phyloP scores from a whole-genome alignment of 495 filamentous ascomycete genomes.

The Hypoxylon subgilvum region DNA sequence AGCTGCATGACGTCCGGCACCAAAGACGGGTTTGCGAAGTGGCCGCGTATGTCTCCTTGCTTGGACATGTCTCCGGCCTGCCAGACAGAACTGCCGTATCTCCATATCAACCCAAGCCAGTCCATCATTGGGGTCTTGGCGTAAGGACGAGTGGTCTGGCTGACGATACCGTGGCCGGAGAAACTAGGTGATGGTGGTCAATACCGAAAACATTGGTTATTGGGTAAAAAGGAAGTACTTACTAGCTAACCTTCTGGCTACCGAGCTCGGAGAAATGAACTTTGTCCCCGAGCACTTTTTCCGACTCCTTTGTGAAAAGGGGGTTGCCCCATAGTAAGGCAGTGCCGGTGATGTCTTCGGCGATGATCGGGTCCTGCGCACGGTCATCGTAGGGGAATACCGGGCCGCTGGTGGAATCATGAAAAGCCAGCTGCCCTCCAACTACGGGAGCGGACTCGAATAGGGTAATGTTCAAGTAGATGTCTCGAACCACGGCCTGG shows the following conservation, averaged over 20 bases:
- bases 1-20: slow-evolving; percentile 17
- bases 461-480: slow-evolving; percentile 33
- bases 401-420: slow-evolving; percentile 10
- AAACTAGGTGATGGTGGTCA: slow-evolving; percentile 23
- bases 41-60: slow-evolving; percentile 20
- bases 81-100: slow-evolving; percentile 33
- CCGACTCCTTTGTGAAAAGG: slow-evolving; percentile 33
- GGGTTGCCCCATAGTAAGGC: slow-evolving; percentile 34
- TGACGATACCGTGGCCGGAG: slow-evolving; percentile 1
- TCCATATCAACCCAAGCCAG: slow-evolving; percentile 23
- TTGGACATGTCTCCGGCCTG: slow-evolving; percentile 12
- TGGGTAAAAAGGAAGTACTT: neutral
- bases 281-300: slow-evolving; percentile 24
- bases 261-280: slow-evolving; percentile 27
- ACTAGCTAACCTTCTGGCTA: slow-evolving; percentile 36
- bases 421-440: slow-evolving; percentile 35
- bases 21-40: slow-evolving; percentile 19
- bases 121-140: slow-evolving; percentile 13
- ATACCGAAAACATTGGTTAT: neutral
- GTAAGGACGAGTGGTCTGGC: slow-evolving; percentile 26
- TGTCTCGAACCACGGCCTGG: neutral
- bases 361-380: slow-evolving; percentile 27
- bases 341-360: slow-evolving; percentile 37
- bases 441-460: slow-evolving; percentile 36
- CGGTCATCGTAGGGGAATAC: slow-evolving; percentile 34